phyloP scores from a whole-genome alignment of 179 eudicot genomes.

The Monotropa hypopitys region DNA sequence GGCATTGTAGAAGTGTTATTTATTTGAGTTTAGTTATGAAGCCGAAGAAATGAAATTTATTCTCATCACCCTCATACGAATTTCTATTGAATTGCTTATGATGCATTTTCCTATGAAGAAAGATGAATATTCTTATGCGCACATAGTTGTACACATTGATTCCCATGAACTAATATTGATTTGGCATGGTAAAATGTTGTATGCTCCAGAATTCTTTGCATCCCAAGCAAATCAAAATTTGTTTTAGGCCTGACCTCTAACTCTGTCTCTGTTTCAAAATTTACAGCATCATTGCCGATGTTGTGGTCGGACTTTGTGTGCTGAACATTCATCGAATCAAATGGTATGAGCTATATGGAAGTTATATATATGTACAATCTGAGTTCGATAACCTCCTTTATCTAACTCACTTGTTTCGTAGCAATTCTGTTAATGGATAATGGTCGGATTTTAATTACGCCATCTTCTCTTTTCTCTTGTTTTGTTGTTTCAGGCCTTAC shows the following conservation, averaged over 20 bases:
- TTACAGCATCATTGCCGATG: conserved; percentile 88
- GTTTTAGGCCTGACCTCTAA: background rate
- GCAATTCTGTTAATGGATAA: background rate
- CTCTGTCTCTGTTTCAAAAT: background rate
- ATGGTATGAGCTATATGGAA: conserved; percentile 39
- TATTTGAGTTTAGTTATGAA: background rate
- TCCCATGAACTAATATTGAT: background rate
- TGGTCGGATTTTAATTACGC: conserved; percentile 1
- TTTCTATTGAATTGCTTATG: background rate
- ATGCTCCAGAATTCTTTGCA: conserved; percentile 1
- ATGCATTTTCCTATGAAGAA: background rate
- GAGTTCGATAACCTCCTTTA: background rate
- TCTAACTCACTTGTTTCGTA: background rate
- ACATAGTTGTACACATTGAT: background rate
- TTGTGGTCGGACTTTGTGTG: conserved; percentile 84
- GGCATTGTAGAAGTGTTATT: background rate
- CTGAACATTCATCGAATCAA: conserved; percentile 73
- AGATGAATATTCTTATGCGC: background rate
- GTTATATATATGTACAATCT: background rate
- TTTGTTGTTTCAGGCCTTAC: conserved; percentile 52
- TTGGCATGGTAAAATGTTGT: background rate
- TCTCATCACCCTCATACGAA: too few species aligned
- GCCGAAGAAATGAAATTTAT: background rate
- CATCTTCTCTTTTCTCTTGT: conserved; percentile 1
- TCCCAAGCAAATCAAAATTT: background rate